Evolutionary conservation across 2,329 filamentous ascomycete species (phyloP), one percentile per base, ranked within the genome.

Genomic region (Trichoderma semiorbis): DNA sequence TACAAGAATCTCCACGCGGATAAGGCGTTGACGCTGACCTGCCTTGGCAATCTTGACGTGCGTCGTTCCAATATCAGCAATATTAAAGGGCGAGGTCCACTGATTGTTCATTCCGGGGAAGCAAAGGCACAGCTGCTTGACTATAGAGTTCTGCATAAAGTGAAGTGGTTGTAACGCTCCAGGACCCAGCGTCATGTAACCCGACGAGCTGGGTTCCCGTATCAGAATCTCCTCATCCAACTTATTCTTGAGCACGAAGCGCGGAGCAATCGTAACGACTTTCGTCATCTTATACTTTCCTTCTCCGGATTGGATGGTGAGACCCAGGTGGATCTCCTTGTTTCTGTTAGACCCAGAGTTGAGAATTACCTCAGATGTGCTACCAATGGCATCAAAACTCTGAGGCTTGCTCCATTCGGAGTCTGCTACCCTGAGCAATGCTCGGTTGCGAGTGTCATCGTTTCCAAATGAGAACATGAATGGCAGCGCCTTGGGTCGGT

Each of bases 261-360:
- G 90, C 30, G 97, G 96, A 0, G 96, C 91, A 53, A 99, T 88
- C 0, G 95, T 98, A 30, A 99, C 93, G 14, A 98, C 92, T 83
- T 97, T 98, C 21, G 94, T 97, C 85, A 99, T 86, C 81, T 97
- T 98, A 85, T 98, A 99, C 82, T 99, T 99, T 77, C 96, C 96
- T 78, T 97, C 92, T 12, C 96, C 96, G 72, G 97, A 92, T 72
- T 93, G 90, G 34, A 99, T 91, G 2, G 92, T 95, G 63, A 99
- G 90, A 61, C 96, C 96, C 7, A 97, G 87, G 77, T 98, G 94
- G 77, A 98, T 95, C 80, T 99, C 96, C 3, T 91, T 91, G 71
- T 86, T 87, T 57, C 89, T 91, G 55, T 87, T 88, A 0, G 94
- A 93, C 0, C 94, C 93, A 63, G 94, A 93, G 64, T 92, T 92